These are phyloP conservation scores for Juncus effusus DNA, from an alignment of 176 grass and related monocot genomes.

Conservation along the genomic window DNA sequence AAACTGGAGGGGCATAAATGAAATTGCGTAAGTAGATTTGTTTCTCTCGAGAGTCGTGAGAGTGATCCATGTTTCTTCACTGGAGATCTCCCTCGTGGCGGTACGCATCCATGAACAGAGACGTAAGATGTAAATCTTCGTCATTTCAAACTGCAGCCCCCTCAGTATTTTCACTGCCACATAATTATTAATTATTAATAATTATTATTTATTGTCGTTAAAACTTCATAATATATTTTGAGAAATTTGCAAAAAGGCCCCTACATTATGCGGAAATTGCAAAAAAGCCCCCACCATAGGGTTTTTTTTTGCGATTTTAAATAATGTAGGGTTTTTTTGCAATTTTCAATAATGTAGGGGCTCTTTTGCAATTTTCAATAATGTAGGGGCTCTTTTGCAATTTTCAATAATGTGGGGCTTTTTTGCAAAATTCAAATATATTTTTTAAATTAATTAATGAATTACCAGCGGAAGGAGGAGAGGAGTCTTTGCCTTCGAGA, in stretches of 20 bases:
- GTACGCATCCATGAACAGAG: constrained; percentile 90
- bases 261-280: no score
- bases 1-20: constrained; percentile 83
- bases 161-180: constrained; percentile 76
- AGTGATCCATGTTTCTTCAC: constrained; percentile 81
- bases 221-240: no score
- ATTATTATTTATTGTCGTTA: no score
- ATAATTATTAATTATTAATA: constrained; percentile 32
- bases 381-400: no score
- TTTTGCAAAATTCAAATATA: no score
- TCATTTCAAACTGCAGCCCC: constrained; percentile 77
- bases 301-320: no score
- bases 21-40: constrained; percentile 95
- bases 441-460: background rate
- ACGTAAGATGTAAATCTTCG: constrained; percentile 86
- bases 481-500: constrained; percentile 89
- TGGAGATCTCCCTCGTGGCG: constrained; percentile 75
- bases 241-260: no score
- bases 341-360: no score
- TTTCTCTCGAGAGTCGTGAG: constrained; percentile 87
- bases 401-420: no score
- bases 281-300: no score
- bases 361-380: no score
- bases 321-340: no score
- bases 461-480: constrained; percentile 73